These are phyloP conservation scores for Acorus gramineus DNA, from an alignment of 106 monocot species.

Conservation along the genomic window DNA sequence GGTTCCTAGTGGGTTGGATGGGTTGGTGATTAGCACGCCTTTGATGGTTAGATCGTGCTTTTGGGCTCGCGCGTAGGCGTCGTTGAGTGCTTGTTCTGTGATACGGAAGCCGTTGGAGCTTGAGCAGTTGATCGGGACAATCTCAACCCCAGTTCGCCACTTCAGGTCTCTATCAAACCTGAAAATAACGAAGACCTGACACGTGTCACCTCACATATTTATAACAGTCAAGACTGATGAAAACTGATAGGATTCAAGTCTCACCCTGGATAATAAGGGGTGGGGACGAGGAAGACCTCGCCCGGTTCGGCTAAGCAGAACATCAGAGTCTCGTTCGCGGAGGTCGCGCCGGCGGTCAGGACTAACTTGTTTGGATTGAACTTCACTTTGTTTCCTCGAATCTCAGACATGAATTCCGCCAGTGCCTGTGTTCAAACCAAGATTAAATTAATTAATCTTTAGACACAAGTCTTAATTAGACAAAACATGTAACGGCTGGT, in stretches of 20 bases:
- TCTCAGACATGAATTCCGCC: slow-evolving; percentile 51
- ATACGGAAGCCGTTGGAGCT: slow-evolving; percentile 6
- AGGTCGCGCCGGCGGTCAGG: slow-evolving; percentile 72
- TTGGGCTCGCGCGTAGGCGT: background rate
- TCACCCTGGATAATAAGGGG: slow-evolving; percentile 88
- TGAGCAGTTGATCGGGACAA: slow-evolving; percentile 5
- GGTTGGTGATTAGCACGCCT: too few relatives aligned
- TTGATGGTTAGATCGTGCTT: too few relatives aligned
- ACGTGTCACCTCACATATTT: background rate
- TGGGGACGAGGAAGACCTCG: slow-evolving; percentile 69
- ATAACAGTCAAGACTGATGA: background rate
- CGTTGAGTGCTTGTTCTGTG: slow-evolving; percentile 3
- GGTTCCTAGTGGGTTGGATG: background rate
- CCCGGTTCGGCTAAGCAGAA: slow-evolving; percentile 75
- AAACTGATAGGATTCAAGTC: background rate
- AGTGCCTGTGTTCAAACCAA: slow-evolving; percentile 28
- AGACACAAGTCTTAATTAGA: background rate
- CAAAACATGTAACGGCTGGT: too few relatives aligned
- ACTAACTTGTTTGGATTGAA: slow-evolving; percentile 62
- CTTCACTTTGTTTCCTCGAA: slow-evolving; percentile 40
- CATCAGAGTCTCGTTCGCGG: slow-evolving; percentile 68
- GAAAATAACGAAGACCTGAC: background rate
- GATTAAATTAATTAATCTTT: background rate
- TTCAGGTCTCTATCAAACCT: slow-evolving; percentile 78
- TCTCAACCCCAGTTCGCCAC: slow-evolving; percentile 28